Percentiles rank a stretch among this genome's conserved stretches.
Evolutionary conservation across 2,329 filamentous ascomycete genomes (phyloP).

Genomic region (Clonostachys byssicola): DNA sequence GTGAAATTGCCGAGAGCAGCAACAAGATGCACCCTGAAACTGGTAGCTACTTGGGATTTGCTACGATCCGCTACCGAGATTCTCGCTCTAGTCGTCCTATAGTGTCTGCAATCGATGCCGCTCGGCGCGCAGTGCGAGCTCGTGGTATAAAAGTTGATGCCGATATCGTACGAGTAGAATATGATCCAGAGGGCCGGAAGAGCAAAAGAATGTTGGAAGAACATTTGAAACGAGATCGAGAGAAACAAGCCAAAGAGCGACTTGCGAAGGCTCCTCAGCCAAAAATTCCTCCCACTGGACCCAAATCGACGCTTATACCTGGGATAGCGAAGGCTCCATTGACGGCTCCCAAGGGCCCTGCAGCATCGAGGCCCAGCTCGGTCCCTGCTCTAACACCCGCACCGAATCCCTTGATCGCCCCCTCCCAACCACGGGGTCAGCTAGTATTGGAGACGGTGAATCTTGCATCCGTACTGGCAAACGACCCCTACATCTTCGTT

Average conservation of each 20-base stretch:
- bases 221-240: constrained; percentile 64
- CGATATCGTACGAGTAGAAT: constrained; percentile 74
- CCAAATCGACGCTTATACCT: constrained; percentile 19
- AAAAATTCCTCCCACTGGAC: constrained; percentile 30
- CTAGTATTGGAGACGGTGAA: constrained; percentile 59
- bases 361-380: constrained; percentile 42
- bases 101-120: constrained; percentile 72
- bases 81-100: constrained; percentile 31
- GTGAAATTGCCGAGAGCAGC: constrained; percentile 84
- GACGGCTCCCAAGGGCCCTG: constrained; percentile 82
- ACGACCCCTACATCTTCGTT: constrained; percentile 87
- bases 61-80: constrained; percentile 85
- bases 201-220: constrained; percentile 76
- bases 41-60: constrained; percentile 90
- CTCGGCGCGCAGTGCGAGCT: constrained; percentile 72
- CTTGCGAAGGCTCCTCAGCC: constrained; percentile 14
- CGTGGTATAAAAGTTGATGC: constrained; percentile 78
- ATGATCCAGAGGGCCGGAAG: constrained; percentile 82
- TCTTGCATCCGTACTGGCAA: constrained; percentile 65
- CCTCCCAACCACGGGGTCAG: constrained; percentile 18
- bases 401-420: constrained; percentile 16
- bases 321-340: constrained; percentile 56
- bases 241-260: constrained; percentile 44
- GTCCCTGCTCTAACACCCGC: constrained; percentile 9
- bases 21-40: constrained; percentile 95